Evolutionary conservation across 2,329 filamentous ascomycete species (phyloP).

Genomic region (Paraconiothyrium brasiliense): DNA sequence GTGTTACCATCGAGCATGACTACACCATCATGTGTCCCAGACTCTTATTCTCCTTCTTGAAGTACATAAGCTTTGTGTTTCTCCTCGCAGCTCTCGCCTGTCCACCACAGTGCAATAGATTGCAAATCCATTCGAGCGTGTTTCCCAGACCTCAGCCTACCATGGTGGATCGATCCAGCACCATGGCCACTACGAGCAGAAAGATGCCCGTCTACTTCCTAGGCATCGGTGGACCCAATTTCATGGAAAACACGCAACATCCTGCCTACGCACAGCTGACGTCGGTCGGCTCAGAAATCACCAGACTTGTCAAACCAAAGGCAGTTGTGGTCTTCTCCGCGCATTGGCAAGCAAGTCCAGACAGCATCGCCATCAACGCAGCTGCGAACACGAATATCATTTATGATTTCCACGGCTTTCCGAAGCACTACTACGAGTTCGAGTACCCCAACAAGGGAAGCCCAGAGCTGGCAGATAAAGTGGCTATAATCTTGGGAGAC

Average conservation of each 20-base stretch:
- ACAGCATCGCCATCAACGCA: slow-evolving; percentile 71
- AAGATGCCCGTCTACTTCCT: slow-evolving; percentile 64
- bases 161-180: no score
- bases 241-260: slow-evolving; percentile 75
- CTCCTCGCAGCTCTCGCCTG: neutral
- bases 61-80: neutral
- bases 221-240: slow-evolving; percentile 65
- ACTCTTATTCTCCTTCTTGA: neutral
- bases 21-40: neutral
- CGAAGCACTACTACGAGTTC: slow-evolving; percentile 71
- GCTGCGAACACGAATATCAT: slow-evolving; percentile 72
- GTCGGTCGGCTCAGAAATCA: slow-evolving; percentile 74
- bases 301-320: slow-evolving; percentile 72
- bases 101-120: neutral
- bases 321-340: slow-evolving; percentile 80
- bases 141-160: neutral
- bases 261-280: slow-evolving; percentile 72
- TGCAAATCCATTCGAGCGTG: neutral
- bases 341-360: slow-evolving; percentile 73
- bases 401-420: slow-evolving; percentile 79
- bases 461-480: slow-evolving; percentile 64
- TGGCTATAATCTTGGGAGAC: slow-evolving; percentile 63
- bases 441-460: slow-evolving; percentile 70
- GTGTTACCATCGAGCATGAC: no score
- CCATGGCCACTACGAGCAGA: neutral